These are phyloP conservation scores for Cokeromyces recurvatus DNA, from an alignment of 371 early-diverging fungal species.

Conservation along the genomic window DNA sequence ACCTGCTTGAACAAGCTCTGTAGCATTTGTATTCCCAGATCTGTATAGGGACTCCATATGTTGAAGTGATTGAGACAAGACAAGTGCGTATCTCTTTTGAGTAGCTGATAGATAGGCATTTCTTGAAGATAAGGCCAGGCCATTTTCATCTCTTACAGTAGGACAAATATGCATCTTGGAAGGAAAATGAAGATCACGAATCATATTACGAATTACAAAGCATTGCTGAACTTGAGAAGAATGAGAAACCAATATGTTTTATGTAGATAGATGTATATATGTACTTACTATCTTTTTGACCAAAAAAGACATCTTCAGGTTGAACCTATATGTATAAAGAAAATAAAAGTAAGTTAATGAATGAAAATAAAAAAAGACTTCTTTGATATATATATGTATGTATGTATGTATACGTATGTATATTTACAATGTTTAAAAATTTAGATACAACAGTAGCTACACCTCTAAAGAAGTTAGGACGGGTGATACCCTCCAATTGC, in stretches of 20 bases:
- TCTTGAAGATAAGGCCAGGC: slow-evolving; percentile 88
- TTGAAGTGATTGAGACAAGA: slow-evolving; percentile 69
- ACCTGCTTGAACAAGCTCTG: slow-evolving; percentile 46
- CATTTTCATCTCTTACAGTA: slow-evolving; percentile 79
- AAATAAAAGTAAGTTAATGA: too few species aligned
- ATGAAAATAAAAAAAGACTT: too few species aligned
- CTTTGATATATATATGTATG: too few species aligned
- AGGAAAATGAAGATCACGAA: slow-evolving; percentile 81
- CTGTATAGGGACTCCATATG: slow-evolving; percentile 51
- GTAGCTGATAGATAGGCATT: slow-evolving; percentile 79
- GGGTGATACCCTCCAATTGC: slow-evolving; percentile 86
- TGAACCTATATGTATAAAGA: slow-evolving; percentile 52
- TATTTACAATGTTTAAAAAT: slow-evolving; percentile 79
- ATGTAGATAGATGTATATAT: too few species aligned
- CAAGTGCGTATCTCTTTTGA: slow-evolving; percentile 72
- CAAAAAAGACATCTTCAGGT: slow-evolving; percentile 85
- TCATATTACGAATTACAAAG: slow-evolving; percentile 76
- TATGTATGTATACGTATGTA: too few species aligned
- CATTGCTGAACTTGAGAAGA: slow-evolving; percentile 93
- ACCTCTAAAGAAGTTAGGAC: slow-evolving; percentile 97
- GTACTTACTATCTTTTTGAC: slow-evolving; percentile 90
- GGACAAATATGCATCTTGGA: slow-evolving; percentile 70
- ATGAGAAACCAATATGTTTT: too few species aligned
- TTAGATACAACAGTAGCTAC: slow-evolving; percentile 95
- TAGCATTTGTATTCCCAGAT: slow-evolving; percentile 42